phyloP scores from a whole-genome alignment of 257 asterid species.

The Plantago elongata region DNA sequence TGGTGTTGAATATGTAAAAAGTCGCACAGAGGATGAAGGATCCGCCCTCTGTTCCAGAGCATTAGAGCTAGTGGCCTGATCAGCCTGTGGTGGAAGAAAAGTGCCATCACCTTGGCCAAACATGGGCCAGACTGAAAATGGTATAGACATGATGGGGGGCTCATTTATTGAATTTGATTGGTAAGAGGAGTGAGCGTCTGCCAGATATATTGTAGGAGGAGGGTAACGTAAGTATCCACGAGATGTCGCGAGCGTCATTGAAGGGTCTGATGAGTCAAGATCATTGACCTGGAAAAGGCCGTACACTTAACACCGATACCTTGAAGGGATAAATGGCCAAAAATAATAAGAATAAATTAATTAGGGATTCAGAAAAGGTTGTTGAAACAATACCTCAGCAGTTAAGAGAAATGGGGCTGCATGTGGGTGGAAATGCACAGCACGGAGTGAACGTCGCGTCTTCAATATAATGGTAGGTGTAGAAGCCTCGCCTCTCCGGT shows the following conservation, averaged over 20 bases:
- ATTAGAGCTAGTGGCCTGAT: conserved; percentile 19
- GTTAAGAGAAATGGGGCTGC: conserved; percentile 95
- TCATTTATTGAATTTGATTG: conserved; percentile 65
- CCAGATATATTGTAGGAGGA: conserved; percentile 83
- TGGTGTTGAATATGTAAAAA: conserved; percentile 85
- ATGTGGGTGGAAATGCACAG: conserved; percentile 96
- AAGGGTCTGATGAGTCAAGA: conserved; percentile 85
- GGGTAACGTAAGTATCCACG: conserved; percentile 85
- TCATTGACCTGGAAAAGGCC: conserved; percentile 62
- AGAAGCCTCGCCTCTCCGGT: conserved; percentile 70
- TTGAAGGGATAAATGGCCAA: no score
- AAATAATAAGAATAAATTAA: no score
- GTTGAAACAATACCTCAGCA: conserved; percentile 68
- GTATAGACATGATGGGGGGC: conserved; percentile 69
- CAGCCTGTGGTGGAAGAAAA: background rate
- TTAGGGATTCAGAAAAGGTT: no score
- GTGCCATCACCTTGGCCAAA: conserved; percentile 46
- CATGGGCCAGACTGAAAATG: conserved; percentile 72
- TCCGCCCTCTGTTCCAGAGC: conserved; percentile 50
- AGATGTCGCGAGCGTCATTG: conserved; percentile 85
- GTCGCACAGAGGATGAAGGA: conserved; percentile 72
- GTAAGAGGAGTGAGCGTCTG: conserved; percentile 63
- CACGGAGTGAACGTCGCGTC: conserved; percentile 97
- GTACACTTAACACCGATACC: conserved; percentile 11
- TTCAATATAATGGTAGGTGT: conserved; percentile 73